phyloP scores from a whole-genome alignment of 192 early-diverging fungal genomes.

The Coemansia asiatica region DNA sequence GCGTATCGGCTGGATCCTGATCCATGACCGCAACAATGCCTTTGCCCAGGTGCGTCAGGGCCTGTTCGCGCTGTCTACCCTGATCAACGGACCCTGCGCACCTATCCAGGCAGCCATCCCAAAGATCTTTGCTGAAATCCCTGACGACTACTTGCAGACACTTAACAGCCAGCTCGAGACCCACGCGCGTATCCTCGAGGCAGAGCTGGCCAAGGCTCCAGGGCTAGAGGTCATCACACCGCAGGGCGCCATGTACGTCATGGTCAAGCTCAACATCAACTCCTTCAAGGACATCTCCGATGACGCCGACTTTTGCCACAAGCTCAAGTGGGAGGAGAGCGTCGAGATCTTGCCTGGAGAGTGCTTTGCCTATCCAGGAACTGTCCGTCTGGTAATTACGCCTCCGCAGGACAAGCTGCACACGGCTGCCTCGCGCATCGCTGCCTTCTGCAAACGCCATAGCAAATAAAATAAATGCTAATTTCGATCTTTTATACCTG shows the following conservation, averaged over 20 bases:
- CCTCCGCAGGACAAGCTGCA: constrained; percentile 73
- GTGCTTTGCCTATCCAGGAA: constrained; percentile 81
- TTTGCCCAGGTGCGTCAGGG: constrained; percentile 66
- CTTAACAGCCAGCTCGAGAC: constrained; percentile 69
- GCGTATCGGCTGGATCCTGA: constrained; percentile 85
- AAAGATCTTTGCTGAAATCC: constrained; percentile 73
- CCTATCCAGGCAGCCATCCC: constrained; percentile 75
- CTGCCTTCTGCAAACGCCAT: constrained; percentile 76
- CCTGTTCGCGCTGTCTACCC: constrained; percentile 68
- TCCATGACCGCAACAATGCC: constrained; percentile 65
- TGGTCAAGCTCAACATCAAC: constrained; percentile 71
- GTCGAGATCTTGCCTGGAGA: constrained; percentile 83
- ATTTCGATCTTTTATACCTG: background rate
- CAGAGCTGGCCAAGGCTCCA: constrained; percentile 63
- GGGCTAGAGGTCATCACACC: constrained; percentile 77
- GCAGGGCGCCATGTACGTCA: constrained; percentile 93
- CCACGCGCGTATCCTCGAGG: constrained; percentile 67
- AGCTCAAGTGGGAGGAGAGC: constrained; percentile 78
- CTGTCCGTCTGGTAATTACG: constrained; percentile 78
- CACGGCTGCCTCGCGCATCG: constrained; percentile 74
- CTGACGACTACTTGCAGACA: constrained; percentile 64
- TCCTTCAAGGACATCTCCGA: constrained; percentile 71
- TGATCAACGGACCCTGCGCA: constrained; percentile 81
- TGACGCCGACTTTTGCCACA: constrained; percentile 81
- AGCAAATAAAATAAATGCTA: constrained; percentile 30